Base-by-base conservation (phyloP, 2,329 filamentous ascomycete species). In the Colletotrichum nymphaeae region DNA sequence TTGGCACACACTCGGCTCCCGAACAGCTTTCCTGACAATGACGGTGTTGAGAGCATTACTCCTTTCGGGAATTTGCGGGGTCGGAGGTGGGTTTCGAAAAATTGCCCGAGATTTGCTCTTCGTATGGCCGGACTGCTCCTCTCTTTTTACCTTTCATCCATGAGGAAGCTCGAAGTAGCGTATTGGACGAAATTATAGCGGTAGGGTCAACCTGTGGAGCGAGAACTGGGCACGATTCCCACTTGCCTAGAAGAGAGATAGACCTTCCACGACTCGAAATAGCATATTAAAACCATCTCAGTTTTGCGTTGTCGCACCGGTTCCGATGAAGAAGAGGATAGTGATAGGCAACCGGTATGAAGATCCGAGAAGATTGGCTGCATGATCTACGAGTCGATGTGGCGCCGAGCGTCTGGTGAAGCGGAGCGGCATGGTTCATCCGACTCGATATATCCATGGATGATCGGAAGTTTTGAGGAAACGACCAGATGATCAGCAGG, bases 41-140 rank as follows among this genome's bases (percentile, higher is more conserved):
- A 58, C 24, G 14, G 60, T 56, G 16, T 32, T 35, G n/a, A 24
- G 32, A 24, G n/a, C 37, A 52, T 46, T 65, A 32, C 42, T 42
- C 11, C 46, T 37, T 55, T 19, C 55, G 28, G 62, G 16, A 35
- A 56, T 24, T 59, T 69, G 65, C 59, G 55, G 70, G 70, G 59
- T 11, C 24, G 12, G 22, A 30, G 22, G 4, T 49, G 53, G 42
- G 55, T 62, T 22, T 53, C 24, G 24, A 42, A 59, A 19, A 65
- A 73, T 65, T 65, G 67, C 55, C 59, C 66, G 70, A 73, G 52
- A 69, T 73, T 69, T 30, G 55, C 55, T 22, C n/a, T 69, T 72
- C 65, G 69, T 60, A 59, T 60, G 32, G 46, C 28, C 59, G 64
- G 46, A 62, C 60, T 63, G 37, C 37, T 62, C 2, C 37, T 37